These are phyloP conservation scores for Amaranthus palmeri DNA, from an alignment of 148 eudicot genomes.

Conservation along the genomic window DNA sequence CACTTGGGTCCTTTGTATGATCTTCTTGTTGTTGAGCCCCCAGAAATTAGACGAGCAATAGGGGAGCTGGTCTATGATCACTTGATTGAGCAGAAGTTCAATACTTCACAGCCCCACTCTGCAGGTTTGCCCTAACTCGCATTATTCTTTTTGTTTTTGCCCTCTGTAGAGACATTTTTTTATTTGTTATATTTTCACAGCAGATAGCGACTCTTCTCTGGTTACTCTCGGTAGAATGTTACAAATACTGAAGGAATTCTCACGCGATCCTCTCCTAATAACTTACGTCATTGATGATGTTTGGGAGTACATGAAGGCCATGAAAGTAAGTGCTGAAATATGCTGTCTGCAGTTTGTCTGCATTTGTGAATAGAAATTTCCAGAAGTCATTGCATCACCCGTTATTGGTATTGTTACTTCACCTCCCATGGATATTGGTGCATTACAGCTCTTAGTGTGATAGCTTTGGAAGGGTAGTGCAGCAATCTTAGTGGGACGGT, in stretches of 20 bases:
- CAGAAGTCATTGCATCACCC: conserved; percentile 1
- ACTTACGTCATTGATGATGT: conserved; percentile 95
- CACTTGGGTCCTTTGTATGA: conserved; percentile 93
- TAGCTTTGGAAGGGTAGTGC: too few relatives aligned
- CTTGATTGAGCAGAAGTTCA: conserved; percentile 79
- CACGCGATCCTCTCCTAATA: conserved; percentile 72
- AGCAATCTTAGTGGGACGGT: too few relatives aligned
- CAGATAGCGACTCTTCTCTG: conserved; percentile 56
- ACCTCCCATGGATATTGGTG: too few relatives aligned
- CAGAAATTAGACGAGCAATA: conserved; percentile 95
- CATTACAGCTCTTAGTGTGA: too few relatives aligned
- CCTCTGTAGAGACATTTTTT: conserved; percentile 32
- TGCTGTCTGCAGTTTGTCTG: background rate
- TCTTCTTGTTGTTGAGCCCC: conserved; percentile 86
- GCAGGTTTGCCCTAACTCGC: conserved; percentile 42
- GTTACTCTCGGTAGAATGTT: conserved; percentile 80
- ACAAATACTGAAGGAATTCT: conserved; percentile 85
- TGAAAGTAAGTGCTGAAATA: conserved; percentile 55
- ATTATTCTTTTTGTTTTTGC: background rate
- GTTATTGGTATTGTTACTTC: background rate
- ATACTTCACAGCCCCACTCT: conserved; percentile 57
- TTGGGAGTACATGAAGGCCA: conserved; percentile 97
- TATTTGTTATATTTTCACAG: conserved; percentile 15
- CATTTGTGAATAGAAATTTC: background rate
- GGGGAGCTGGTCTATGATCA: conserved; percentile 96